Percentiles rank a stretch among this genome's conserved stretches.
Evolutionary conservation across 2,329 filamentous ascomycete species (phyloP).

Genomic region (Drechslerella coelobrocha): DNA sequence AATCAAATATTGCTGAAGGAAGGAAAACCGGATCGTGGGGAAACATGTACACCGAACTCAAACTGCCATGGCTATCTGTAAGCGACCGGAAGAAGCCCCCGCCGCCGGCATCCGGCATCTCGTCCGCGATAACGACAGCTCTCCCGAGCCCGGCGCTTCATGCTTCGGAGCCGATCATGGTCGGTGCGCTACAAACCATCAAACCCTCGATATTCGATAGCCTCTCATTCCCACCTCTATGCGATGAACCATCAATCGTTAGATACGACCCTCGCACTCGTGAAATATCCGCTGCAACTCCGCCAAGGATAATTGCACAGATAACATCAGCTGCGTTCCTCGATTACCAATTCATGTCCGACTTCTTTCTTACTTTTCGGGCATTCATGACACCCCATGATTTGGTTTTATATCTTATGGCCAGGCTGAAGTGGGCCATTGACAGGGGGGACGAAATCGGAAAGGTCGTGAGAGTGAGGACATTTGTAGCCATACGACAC

Average conservation of each 20-base stretch:
- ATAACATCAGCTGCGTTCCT: constrained; percentile 95
- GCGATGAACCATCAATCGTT: constrained; percentile 80
- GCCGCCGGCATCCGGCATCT: constrained; percentile 50
- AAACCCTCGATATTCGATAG: constrained; percentile 81
- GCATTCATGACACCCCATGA: constrained; percentile 79
- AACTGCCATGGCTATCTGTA: constrained; percentile 52
- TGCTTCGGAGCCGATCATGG: constrained; percentile 61
- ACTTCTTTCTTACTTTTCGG: constrained; percentile 96
- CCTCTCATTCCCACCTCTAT: constrained; percentile 77
- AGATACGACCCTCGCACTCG: constrained; percentile 75
- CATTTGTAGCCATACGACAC: constrained; percentile 92
- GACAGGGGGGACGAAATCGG: constrained; percentile 80
- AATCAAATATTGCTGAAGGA: constrained; percentile 54
- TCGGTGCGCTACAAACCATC: constrained; percentile 64
- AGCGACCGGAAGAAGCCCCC: constrained; percentile 50
- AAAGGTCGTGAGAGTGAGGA: constrained; percentile 91
- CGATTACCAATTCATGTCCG: constrained; percentile 94
- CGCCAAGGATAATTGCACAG: constrained; percentile 88
- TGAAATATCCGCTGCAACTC: constrained; percentile 85
- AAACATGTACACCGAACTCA: constrained; percentile 53
- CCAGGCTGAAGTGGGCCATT: constrained; percentile 85
- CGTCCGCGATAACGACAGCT: constrained; percentile 57
- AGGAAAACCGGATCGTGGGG: constrained; percentile 52
- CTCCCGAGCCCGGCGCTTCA: constrained; percentile 58
- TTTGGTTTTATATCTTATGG: constrained; percentile 81